Evolutionary conservation across 306 rosid genomes (phyloP).

Genomic region (Herpetospermum pedunculosum): DNA sequence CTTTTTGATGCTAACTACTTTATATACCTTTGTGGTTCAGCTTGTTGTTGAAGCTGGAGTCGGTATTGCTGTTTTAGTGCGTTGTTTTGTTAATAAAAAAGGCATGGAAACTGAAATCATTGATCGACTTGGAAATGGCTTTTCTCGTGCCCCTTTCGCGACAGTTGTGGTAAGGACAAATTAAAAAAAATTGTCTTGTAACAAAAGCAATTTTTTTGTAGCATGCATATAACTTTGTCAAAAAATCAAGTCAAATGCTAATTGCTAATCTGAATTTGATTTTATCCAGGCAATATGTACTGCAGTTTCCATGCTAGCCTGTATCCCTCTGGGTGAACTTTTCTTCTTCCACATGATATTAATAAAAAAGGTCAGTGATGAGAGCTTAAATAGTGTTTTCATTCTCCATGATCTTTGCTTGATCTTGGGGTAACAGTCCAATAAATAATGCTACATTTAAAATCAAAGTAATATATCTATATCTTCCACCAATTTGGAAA

Average conservation of each 20-base stretch:
- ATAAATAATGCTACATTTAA: background rate
- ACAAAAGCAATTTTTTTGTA: background rate
- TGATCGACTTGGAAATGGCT: slow-evolving; percentile 94
- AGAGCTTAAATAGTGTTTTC: slow-evolving; percentile 14
- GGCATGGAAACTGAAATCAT: slow-evolving; percentile 85
- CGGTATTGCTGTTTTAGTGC: slow-evolving; percentile 82
- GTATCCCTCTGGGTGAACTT: slow-evolving; percentile 84
- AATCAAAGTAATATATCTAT: background rate
- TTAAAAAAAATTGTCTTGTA: background rate
- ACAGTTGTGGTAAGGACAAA: slow-evolving; percentile 65
- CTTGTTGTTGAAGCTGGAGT: slow-evolving; percentile 92
- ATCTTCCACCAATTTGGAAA: slow-evolving; percentile 2
- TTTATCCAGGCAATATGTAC: slow-evolving; percentile 71
- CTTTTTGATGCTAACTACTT: slow-evolving; percentile 1
- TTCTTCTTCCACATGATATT: slow-evolving; percentile 97
- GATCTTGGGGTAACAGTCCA: background rate
- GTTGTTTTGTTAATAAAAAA: slow-evolving; percentile 76
- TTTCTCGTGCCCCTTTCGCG: slow-evolving; percentile 88
- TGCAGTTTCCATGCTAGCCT: slow-evolving; percentile 84
- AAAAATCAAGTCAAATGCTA: slow-evolving; percentile 15
- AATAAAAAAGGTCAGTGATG: slow-evolving; percentile 76
- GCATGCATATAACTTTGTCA: background rate
- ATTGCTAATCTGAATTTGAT: slow-evolving; percentile 18
- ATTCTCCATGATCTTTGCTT: background rate
- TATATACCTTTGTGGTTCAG: slow-evolving; percentile 27